Evolutionary conservation across 139 green algal genomes (phyloP).

Genomic region (Picochlorum sp.): DNA sequence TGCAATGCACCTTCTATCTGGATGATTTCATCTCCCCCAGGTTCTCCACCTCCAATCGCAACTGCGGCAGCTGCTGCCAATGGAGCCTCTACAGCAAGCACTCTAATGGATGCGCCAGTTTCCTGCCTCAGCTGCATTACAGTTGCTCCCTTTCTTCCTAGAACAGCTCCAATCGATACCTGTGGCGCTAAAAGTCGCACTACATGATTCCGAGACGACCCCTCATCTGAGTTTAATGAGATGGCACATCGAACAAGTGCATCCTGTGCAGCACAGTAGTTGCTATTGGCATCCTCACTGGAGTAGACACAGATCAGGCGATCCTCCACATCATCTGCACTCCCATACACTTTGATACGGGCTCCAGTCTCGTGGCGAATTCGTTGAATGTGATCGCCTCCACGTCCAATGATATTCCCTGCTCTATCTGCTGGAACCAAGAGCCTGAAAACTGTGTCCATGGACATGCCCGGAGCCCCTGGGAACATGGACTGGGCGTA

Average conservation of each 20-base stretch:
- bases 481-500: neutral
- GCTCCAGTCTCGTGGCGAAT: constrained; percentile 27
- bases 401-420: constrained; percentile 27
- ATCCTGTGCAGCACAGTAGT: constrained; percentile 35
- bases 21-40: constrained; percentile 18
- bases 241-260: constrained; percentile 30
- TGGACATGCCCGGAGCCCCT: neutral
- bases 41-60: neutral
- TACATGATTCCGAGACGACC: neutral
- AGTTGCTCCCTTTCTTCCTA: constrained; percentile 26
- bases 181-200: constrained; percentile 23
- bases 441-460: constrained; percentile 28
- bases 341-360: constrained; percentile 22
- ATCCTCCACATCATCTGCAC: constrained; percentile 19
- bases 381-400: constrained; percentile 24
- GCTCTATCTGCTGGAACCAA: constrained; percentile 16
- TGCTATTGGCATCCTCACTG: constrained; percentile 20
- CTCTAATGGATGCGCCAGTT: constrained; percentile 26
- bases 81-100: constrained; percentile 10
- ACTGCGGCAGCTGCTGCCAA: neutral
- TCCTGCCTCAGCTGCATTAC: constrained; percentile 27
- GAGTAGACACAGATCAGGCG: constrained; percentile 25
- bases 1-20: constrained; percentile 30
- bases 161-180: constrained; percentile 19
- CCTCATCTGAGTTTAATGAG: constrained; percentile 15